Conservation (phyloP, 805 yeast genomes). For the Grigorovia humatica region DNA sequence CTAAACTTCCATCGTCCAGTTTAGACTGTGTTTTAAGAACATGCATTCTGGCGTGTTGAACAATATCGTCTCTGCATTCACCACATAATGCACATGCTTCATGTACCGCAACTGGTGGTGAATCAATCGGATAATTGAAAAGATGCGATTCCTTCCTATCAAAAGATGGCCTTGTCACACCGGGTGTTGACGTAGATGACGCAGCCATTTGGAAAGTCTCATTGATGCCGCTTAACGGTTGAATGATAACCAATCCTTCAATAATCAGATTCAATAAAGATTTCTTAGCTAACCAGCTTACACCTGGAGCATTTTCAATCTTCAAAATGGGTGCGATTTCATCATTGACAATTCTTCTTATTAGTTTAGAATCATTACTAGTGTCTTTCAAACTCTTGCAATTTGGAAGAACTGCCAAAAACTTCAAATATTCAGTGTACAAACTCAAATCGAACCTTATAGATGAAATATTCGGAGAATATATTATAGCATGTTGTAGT, state of each 20-base stretch:
- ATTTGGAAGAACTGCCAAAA: conserved; percentile 28
- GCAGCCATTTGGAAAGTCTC: conserved; percentile 48
- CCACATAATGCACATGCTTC: conserved; percentile 80
- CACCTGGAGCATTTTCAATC: conserved; percentile 52
- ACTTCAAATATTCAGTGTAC: conserved; percentile 31
- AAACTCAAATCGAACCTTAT: conserved; percentile 34
- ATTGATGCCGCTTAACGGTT: conserved; percentile 78
- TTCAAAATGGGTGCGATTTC: conserved; percentile 71
- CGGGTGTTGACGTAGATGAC: conserved; percentile 6
- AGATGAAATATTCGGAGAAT: conserved; percentile 33
- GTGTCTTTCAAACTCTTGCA: conserved; percentile 32
- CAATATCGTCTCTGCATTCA: conserved; percentile 56
- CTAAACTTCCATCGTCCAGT: conserved; percentile 22
- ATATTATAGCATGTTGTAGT: conserved; percentile 16
- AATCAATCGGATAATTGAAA: conserved; percentile 35
- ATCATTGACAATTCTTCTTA: conserved; percentile 55
- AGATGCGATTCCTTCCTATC: conserved; percentile 26
- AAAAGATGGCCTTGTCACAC: conserved; percentile 1
- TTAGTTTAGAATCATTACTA: conserved; percentile 39
- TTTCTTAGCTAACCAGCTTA: conserved; percentile 52
- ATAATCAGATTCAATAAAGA: conserved; percentile 55
- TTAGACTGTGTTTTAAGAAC: conserved; percentile 41
- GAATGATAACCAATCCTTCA: conserved; percentile 73
- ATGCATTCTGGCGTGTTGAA: conserved; percentile 72
- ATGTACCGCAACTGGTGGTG: conserved; percentile 64